These are phyloP conservation scores for Barnettozyma sp. DNA, from an alignment of 805 yeast genomes.

Conservation along the genomic window DNA sequence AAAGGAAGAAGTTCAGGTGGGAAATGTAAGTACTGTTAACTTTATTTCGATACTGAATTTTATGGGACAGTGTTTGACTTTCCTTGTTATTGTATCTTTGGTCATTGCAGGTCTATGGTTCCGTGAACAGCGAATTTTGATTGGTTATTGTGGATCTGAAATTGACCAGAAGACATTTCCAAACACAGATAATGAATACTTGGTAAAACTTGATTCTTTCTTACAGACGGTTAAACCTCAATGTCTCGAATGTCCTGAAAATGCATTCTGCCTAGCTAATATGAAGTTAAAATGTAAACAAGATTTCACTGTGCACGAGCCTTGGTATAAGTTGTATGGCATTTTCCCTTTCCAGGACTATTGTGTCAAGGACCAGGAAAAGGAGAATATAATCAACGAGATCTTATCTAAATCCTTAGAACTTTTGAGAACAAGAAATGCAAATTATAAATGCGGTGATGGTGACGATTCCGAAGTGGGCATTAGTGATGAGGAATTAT, in stretches of 20 bases:
- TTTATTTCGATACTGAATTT: conserved; percentile 10
- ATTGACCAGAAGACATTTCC: conserved; percentile 37
- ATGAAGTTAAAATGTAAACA: conserved; percentile 62
- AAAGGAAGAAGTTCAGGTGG: conserved; percentile 4
- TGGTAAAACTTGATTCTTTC: conserved; percentile 35
- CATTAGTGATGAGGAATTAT: conserved; percentile 41
- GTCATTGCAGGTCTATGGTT: conserved; percentile 50
- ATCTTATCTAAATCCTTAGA: conserved; percentile 62
- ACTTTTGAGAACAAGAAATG: conserved; percentile 61
- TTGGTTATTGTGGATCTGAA: conserved; percentile 75
- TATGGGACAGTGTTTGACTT: conserved; percentile 25
- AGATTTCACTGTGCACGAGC: conserved; percentile 47
- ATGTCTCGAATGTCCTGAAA: conserved; percentile 75
- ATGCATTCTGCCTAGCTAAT: conserved; percentile 65
- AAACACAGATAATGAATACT: conserved; percentile 24
- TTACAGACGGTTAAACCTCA: conserved; percentile 46
- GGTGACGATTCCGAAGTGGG: conserved; percentile 45
- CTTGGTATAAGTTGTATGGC: conserved; percentile 50
- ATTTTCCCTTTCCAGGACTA: conserved; percentile 52
- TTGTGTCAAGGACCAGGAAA: conserved; percentile 71
- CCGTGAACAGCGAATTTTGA: conserved; percentile 50
- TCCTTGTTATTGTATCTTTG: conserved; percentile 31
- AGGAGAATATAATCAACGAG: conserved; percentile 57
- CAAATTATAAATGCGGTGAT: conserved; percentile 53
- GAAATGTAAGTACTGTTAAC: conserved; percentile 5